Conservation (phyloP, 2,329 filamentous ascomycete genomes). For the Cylindrodendrum hubeiense region DNA sequence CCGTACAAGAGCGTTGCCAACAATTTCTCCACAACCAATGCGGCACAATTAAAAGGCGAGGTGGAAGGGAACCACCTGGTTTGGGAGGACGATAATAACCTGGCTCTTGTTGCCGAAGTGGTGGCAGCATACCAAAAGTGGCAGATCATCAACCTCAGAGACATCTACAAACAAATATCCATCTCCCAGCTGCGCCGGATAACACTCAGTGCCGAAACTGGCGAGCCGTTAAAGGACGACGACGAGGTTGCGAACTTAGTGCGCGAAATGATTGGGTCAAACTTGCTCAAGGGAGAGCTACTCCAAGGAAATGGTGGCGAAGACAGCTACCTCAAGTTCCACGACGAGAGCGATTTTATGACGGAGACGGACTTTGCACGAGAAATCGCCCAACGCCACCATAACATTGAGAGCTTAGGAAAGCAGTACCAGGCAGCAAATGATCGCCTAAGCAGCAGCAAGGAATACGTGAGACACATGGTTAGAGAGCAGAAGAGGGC, state of each 20-base stretch:
- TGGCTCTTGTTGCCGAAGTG: conserved; percentile 77
- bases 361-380: conserved; percentile 64
- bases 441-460: conserved; percentile 66
- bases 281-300: conserved; percentile 66
- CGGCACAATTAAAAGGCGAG: conserved; percentile 72
- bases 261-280: conserved; percentile 66
- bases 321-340: conserved; percentile 65
- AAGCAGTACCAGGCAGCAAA: conserved; percentile 64
- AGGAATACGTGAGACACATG: conserved; percentile 66
- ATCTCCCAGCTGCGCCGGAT: conserved; percentile 63
- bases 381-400: conserved; percentile 57
- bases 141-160: conserved; percentile 79
- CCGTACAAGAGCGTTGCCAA: conserved; percentile 79
- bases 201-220: conserved; percentile 68
- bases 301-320: conserved; percentile 57
- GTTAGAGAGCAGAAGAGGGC: conserved; percentile 59
- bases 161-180: conserved; percentile 75
- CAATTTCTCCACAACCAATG: conserved; percentile 71
- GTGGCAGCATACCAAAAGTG: conserved; percentile 79
- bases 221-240: conserved; percentile 55
- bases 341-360: conserved; percentile 55
- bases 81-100: conserved; percentile 81
- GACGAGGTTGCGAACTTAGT: conserved; percentile 61
- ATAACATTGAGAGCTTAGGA: conserved; percentile 59
- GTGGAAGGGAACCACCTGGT: conserved; percentile 66